These are phyloP conservation scores for Gonapodya sp. DNA, from an alignment of 192 early-diverging fungal species.

Conservation along the genomic window DNA sequence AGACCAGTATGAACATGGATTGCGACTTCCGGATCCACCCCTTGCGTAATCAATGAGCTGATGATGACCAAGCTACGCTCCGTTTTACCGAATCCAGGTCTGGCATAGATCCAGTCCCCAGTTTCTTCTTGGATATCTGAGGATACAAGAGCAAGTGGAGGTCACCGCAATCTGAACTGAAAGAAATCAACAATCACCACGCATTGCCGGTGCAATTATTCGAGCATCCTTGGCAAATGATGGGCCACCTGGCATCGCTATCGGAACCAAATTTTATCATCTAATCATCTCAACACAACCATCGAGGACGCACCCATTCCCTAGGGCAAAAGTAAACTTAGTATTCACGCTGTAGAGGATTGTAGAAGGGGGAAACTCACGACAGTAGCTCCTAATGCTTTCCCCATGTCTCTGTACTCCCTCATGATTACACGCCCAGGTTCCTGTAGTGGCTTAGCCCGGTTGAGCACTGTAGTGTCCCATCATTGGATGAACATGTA, in stretches of 20 bases:
- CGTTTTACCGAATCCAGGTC: background rate
- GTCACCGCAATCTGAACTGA: background rate
- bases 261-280: no score
- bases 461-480: background rate
- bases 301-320: no score
- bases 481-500: no score
- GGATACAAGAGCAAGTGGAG: background rate
- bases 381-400: background rate
- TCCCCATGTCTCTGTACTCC: background rate
- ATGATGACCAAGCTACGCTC: background rate
- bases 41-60: background rate
- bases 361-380: no score
- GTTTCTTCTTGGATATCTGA: background rate
- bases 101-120: background rate
- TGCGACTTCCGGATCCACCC: background rate
- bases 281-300: no score
- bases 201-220: background rate
- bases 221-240: background rate
- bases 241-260: background rate
- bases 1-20: background rate
- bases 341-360: no score
- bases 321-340: background rate
- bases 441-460: background rate
- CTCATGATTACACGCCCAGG: background rate
- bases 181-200: background rate